Evolutionary conservation across 78 protist species (phyloP), one percentile per base, ranked within the genome.

Genomic region (Thecamonas trahens): DNA sequence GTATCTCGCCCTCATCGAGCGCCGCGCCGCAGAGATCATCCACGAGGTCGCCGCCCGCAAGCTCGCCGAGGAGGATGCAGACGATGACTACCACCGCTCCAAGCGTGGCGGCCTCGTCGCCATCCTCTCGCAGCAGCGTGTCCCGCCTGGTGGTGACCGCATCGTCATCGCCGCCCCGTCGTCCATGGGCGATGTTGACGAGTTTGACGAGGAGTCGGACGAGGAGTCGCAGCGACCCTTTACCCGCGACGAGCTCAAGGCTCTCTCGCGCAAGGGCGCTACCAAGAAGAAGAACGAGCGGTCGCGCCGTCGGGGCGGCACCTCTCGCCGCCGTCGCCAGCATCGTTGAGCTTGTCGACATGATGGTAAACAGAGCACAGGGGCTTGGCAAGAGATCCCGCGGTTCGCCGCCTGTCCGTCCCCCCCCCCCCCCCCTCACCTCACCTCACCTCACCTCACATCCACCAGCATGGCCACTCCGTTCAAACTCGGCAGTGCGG

Each of bases 1-100:
- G 59, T 63, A 72, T 35, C 65, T 72, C 13, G 78, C 71, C 38
- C 18, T 72, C 70, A 62, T 72, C 32, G 78, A 72, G 70, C 71
- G 42, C 37, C 50, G 70, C 50, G 31, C 65, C 54, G 54, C 52
- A 45, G 78, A 63, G 57, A 22, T 72, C 39, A 45, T 72, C 15
- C 71, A 65, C 29, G 52, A 39, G 52, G 8, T 35, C 11, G 39
- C 67, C 18, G 49, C 34, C 28, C 40, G n/a, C n/a, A n/a, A 28
- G 49, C 44, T 9, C 32, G 68, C 55, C 6, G 42, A 54, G 15
- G 54, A 39, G 37, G 18, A 38, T 38, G 67, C 26, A 24, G 54
- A 1, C 39, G 67, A n/a, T 0, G 54, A 17, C 29, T n/a, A n/a
- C n/a, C n/a, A n/a, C n/a, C n/a, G n/a, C n/a, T 13, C 14, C 29